phyloP scores from a whole-genome alignment of 768 basidiomycete species.

The Tremella yokohamensis region DNA sequence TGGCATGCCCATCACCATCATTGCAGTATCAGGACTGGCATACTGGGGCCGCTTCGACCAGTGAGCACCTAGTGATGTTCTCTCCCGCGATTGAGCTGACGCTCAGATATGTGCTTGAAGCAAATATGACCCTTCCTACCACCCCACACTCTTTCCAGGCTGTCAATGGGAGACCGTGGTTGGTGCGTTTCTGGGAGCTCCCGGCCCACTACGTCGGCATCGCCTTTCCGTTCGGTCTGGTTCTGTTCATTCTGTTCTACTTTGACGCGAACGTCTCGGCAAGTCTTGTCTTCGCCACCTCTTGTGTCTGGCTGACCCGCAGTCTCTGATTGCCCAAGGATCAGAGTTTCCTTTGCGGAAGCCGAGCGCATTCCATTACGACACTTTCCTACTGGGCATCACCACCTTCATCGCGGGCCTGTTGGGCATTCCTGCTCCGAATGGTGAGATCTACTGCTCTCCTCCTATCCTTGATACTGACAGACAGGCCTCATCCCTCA shows the following conservation, averaged over 20 bases:
- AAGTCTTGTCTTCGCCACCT: slow-evolving; percentile 45
- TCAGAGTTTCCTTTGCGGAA: slow-evolving; percentile 85
- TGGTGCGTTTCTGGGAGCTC: slow-evolving; percentile 83
- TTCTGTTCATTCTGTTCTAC: slow-evolving; percentile 88
- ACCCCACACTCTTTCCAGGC: slow-evolving; percentile 64
- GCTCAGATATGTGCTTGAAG: slow-evolving; percentile 52
- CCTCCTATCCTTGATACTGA: not conserved
- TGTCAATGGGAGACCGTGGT: slow-evolving; percentile 69
- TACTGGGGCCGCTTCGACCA: slow-evolving; percentile 78
- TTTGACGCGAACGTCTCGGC: slow-evolving; percentile 94
- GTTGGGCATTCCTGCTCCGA: slow-evolving; percentile 48
- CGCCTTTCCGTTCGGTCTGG: slow-evolving; percentile 80
- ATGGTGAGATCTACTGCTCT: slow-evolving; percentile 18
- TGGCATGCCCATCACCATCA: slow-evolving; percentile 81
- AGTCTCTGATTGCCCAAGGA: slow-evolving; percentile 90
- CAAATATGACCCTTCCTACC: slow-evolving; percentile 62
- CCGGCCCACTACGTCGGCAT: slow-evolving; percentile 84
- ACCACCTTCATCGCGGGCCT: slow-evolving; percentile 70
- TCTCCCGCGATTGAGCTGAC: not conserved
- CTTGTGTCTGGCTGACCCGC: slow-evolving; percentile 1
- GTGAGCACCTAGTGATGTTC: slow-evolving; percentile 8
- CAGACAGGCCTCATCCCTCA: slow-evolving; percentile 54
- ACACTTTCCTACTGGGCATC: slow-evolving; percentile 85
- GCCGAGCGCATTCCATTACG: slow-evolving; percentile 64
- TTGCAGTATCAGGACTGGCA: slow-evolving; percentile 70